Percentiles rank a stretch among this genome's conserved stretches.
Conservation (phyloP, 129 eudicot species). For the Helichrysum umbraculigerum region DNA sequence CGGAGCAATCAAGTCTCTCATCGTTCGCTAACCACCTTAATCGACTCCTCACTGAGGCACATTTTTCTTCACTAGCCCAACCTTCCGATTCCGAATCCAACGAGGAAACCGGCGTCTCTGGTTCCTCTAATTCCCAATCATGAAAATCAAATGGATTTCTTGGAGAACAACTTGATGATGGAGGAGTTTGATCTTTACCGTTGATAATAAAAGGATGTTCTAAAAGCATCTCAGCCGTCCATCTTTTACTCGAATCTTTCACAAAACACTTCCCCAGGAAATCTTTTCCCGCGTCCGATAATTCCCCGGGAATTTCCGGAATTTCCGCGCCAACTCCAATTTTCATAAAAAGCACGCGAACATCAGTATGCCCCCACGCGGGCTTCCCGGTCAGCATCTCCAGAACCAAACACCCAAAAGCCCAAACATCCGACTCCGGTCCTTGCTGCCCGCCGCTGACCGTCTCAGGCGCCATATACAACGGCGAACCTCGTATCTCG, state of each 20-base stretch:
- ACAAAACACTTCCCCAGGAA: constrained; percentile 63
- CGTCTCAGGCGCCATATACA: constrained; percentile 85
- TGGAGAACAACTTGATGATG: constrained; percentile 49
- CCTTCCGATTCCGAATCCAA: constrained; percentile 6
- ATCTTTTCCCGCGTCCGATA: constrained; percentile 72
- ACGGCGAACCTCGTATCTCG: constrained; percentile 68
- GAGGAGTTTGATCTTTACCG: background rate
- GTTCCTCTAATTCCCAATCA: constrained; percentile 50
- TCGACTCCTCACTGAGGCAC: constrained; percentile 31
- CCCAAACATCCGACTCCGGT: constrained; percentile 79
- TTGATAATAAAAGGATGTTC: constrained; percentile 60
- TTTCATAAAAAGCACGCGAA: constrained; percentile 46
- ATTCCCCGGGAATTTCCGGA: constrained; percentile 56
- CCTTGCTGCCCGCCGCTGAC: constrained; percentile 51
- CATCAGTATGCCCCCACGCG: constrained; percentile 54
- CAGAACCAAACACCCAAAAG: constrained; percentile 70
- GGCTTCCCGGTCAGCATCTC: constrained; percentile 77
- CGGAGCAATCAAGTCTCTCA: constrained; percentile 51
- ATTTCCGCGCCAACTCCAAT: constrained; percentile 59
- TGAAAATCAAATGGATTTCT: constrained; percentile 80
- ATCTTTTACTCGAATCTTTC: constrained; percentile 60
- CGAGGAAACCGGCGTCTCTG: constrained; percentile 28
- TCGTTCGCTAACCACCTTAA: constrained; percentile 29
- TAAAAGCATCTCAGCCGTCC: constrained; percentile 97
- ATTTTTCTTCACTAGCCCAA: background rate